These are phyloP conservation scores for Furcasterigmium sp. DNA, from an alignment of 2,329 filamentous ascomycete genomes.

Conservation along the genomic window DNA sequence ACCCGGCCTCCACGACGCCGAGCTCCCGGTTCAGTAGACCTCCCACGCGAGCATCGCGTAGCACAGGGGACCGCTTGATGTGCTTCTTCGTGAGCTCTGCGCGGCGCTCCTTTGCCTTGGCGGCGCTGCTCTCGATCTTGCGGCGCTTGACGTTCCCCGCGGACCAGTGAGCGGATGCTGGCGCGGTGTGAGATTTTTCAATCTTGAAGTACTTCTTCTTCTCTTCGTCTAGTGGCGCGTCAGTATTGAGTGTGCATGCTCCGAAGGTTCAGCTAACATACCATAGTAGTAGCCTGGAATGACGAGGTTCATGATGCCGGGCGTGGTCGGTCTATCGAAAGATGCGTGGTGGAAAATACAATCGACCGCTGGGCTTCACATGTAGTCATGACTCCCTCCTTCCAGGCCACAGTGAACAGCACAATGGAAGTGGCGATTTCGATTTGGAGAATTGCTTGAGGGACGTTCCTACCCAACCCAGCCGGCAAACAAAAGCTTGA, in stretches of 20 bases:
- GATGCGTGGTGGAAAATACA: not conserved
- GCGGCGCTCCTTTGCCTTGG: conserved; percentile 19
- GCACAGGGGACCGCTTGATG: conserved; percentile 27
- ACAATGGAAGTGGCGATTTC: not conserved
- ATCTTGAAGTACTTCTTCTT: conserved; percentile 67
- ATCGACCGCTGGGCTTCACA: conserved; percentile 3
- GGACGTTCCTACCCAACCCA: too few species aligned
- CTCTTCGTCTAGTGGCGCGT: conserved; percentile 34
- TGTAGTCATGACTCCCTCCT: not conserved
- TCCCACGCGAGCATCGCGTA: conserved; percentile 23
- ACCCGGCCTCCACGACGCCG: conserved; percentile 15
- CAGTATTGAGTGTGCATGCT: not conserved
- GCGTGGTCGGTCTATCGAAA: not conserved
- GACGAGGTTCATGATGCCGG: conserved; percentile 14
- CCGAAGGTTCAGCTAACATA: too few species aligned
- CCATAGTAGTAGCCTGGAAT: conserved; percentile 54
- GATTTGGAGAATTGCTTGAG: not conserved
- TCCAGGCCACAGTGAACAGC: not conserved
- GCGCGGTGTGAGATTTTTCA: conserved; percentile 50
- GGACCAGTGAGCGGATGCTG: conserved; percentile 47
- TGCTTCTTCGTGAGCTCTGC: conserved; percentile 27
- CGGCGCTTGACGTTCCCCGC: conserved; percentile 53
- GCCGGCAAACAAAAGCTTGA: too few species aligned
- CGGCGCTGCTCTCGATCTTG: conserved; percentile 35
- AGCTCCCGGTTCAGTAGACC: conserved; percentile 27